These are phyloP conservation scores for Thalassiosira mediterranea DNA, from an alignment of 352 stramenopile species.

Conservation along the genomic window DNA sequence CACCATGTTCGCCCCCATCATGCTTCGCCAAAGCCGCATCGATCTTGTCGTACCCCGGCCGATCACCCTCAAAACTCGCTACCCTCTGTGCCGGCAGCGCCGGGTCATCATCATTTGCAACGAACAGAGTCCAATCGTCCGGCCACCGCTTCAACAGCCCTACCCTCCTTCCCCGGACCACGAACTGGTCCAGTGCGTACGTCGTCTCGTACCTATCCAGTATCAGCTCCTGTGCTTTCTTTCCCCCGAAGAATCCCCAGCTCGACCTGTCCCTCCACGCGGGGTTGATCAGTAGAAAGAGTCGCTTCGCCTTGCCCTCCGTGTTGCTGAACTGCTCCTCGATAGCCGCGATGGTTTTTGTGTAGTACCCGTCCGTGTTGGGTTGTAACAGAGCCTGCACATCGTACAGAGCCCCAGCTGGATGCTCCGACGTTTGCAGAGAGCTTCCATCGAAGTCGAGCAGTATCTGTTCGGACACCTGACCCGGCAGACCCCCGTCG, in stretches of 20 bases:
- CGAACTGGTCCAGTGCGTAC: slow-evolving; percentile 43
- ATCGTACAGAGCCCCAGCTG: slow-evolving; percentile 33
- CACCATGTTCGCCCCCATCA: too few species aligned
- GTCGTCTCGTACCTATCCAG: slow-evolving; percentile 40
- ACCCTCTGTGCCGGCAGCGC: not conserved
- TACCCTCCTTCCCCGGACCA: slow-evolving; percentile 31
- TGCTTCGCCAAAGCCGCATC: slow-evolving; percentile 11
- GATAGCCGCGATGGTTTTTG: slow-evolving; percentile 28
- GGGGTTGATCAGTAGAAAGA: slow-evolving; percentile 45
- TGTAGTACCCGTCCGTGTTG: slow-evolving; percentile 46
- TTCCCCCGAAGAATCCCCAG: slow-evolving; percentile 29
- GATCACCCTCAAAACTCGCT: slow-evolving; percentile 12
- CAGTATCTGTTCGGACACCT: slow-evolving; percentile 36
- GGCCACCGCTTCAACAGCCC: slow-evolving; percentile 35
- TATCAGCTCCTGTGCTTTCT: slow-evolving; percentile 34
- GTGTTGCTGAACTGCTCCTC: slow-evolving; percentile 36
- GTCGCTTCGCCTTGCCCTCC: slow-evolving; percentile 20
- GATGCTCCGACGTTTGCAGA: slow-evolving; percentile 31
- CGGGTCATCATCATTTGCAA: slow-evolving; percentile 12
- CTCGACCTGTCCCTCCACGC: slow-evolving; percentile 37
- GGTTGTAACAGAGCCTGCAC: slow-evolving; percentile 33
- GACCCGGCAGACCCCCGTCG: slow-evolving; percentile 8
- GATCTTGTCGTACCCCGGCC: slow-evolving; percentile 26
- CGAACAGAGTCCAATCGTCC: slow-evolving; percentile 34
- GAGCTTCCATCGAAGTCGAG: slow-evolving; percentile 41